Conservation (phyloP, 345 rosid genomes). For the Cardamine occulta region DNA sequence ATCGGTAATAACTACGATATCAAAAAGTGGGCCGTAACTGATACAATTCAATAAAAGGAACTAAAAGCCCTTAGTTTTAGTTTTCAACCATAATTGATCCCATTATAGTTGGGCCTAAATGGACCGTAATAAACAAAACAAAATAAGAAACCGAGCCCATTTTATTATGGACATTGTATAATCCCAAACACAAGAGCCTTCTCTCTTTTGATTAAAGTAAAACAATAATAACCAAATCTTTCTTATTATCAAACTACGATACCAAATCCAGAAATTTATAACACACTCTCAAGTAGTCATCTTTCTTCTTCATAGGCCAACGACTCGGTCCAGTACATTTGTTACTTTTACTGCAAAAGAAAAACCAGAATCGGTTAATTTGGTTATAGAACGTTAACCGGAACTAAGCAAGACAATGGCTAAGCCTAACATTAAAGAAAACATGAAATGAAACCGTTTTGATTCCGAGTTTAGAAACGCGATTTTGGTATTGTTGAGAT, state of each 20-base stretch:
- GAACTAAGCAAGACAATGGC: background rate
- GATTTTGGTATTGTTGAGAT: background rate
- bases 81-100: background rate
- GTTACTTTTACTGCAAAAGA: slow-evolving; percentile 24
- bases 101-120: background rate
- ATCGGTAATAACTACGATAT: background rate
- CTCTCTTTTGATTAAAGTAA: slow-evolving; percentile 2
- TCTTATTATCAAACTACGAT: slow-evolving; percentile 2
- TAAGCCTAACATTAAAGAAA: background rate
- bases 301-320: slow-evolving; percentile 13
- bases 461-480: background rate
- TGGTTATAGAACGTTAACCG: background rate
- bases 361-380: background rate
- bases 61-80: background rate
- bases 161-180: background rate
- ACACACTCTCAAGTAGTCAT: slow-evolving; percentile 14
- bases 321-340: background rate
- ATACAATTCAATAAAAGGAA: background rate
- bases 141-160: background rate
- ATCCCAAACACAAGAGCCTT: background rate
- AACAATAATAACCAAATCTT: slow-evolving; percentile 11
- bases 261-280: slow-evolving; percentile 10
- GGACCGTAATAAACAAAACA: background rate
- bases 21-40: background rate
- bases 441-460: background rate